These are phyloP conservation scores for Fusarium dlaminii DNA, from an alignment of 2,329 filamentous ascomycete species.

Conservation along the genomic window DNA sequence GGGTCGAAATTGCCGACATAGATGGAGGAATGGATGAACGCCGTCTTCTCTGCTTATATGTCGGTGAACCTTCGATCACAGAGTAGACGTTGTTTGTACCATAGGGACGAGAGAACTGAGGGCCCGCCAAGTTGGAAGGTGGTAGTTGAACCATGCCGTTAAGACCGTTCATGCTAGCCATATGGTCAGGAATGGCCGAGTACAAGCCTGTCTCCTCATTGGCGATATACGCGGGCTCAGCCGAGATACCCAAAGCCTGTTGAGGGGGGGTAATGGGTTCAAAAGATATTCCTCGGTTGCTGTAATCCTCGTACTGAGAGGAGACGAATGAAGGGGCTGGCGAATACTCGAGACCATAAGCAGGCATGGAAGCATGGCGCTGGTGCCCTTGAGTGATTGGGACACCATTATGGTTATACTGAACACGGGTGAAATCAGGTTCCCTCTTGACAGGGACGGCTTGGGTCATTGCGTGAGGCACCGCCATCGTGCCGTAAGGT, in stretches of 20 bases:
- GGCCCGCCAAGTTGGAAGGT: conserved; percentile 81
- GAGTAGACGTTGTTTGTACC: conserved; percentile 85
- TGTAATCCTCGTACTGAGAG: conserved; percentile 98
- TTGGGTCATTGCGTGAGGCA: conserved; percentile 75
- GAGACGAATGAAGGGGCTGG: conserved; percentile 97
- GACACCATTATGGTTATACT: conserved; percentile 93
- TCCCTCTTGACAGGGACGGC: conserved; percentile 84
- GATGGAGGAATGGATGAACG: conserved; percentile 91
- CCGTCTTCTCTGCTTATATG: conserved; percentile 96
- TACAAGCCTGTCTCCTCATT: conserved; percentile 98
- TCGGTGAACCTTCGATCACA: conserved; percentile 96
- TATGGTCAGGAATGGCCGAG: conserved; percentile 90
- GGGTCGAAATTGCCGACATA: conserved; percentile 73
- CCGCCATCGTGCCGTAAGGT: conserved; percentile 73
- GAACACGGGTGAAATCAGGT: conserved; percentile 80
- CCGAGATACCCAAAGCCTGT: conserved; percentile 80
- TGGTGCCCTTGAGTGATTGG: conserved; percentile 86
- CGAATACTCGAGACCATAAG: conserved; percentile 94
- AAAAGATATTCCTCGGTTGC: conserved; percentile 93
- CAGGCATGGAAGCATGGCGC: conserved; percentile 97
- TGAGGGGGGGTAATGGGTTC: conserved; percentile 97
- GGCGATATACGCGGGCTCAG: conserved; percentile 95
- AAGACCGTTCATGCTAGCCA: conserved; percentile 75
- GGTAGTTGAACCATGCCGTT: conserved; percentile 93
- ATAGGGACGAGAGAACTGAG: conserved; percentile 81